phyloP scores from a whole-genome alignment of 164 flowering plant species.

The Stephania yunnanensis region DNA sequence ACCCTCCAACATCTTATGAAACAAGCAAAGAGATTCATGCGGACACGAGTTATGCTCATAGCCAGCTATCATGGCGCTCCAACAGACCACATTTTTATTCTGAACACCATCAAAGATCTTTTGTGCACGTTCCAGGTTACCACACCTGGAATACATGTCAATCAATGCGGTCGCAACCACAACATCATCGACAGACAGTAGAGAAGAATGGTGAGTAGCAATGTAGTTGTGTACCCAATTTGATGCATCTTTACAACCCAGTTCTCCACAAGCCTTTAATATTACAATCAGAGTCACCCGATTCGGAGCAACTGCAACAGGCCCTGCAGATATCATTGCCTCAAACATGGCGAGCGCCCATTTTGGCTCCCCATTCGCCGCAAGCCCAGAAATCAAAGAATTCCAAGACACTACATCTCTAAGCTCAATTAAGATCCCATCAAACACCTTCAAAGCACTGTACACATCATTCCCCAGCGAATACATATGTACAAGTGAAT shows the following conservation, averaged over 20 bases:
- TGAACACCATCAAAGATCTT: conserved; percentile 17
- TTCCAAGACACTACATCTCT: conserved; percentile 31
- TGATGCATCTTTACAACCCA: conserved; percentile 18
- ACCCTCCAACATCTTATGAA: conserved; percentile 20
- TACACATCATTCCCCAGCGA: conserved; percentile 9
- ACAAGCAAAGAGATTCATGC: conserved; percentile 20
- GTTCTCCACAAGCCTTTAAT: conserved; percentile 19
- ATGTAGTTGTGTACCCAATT: conserved; percentile 14
- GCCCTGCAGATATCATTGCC: conserved; percentile 14
- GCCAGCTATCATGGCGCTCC: conserved; percentile 32
- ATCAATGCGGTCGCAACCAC: conserved; percentile 23
- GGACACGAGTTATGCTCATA: conserved; percentile 21
- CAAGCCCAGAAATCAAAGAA: conserved; percentile 20
- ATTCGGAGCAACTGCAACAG: conserved; percentile 13
- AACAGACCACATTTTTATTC: conserved; percentile 26
- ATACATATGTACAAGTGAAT: conserved; percentile 25
- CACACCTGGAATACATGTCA: conserved; percentile 26
- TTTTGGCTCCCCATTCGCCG: conserved; percentile 10
- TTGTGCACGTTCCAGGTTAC: conserved; percentile 18
- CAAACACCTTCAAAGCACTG: conserved; percentile 16
- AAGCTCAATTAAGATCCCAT: conserved; percentile 3
- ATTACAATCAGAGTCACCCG: conserved; percentile 19
- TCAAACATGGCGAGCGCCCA: conserved; percentile 21
- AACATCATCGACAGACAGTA: conserved; percentile 11
- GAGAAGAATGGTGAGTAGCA: conserved; percentile 2